A percentile compares a stretch with the other conserved stretches of the same genome.
Evolutionary conservation across 2,329 filamentous ascomycete genomes (phyloP).

Genomic region (Neoarthrinium moseri): DNA sequence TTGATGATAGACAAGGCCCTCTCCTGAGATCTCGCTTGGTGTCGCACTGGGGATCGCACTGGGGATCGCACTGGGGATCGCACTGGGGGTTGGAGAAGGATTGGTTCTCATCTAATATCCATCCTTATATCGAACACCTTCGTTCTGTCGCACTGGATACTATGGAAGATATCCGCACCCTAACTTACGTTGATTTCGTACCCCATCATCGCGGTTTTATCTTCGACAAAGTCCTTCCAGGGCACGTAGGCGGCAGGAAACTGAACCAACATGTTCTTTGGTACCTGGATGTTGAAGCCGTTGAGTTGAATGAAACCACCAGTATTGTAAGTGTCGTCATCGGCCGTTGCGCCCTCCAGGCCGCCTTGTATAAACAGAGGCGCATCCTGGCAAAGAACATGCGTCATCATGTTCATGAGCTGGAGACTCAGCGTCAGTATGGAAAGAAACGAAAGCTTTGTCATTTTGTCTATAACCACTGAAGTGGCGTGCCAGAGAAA

Average conservation of each 20-base stretch:
- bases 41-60: slow-evolving; percentile 1
- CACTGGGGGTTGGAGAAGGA: neutral
- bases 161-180: slow-evolving; percentile 1
- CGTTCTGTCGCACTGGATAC: slow-evolving; percentile 5
- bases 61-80: neutral
- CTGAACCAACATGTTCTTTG: slow-evolving; percentile 18
- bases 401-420: slow-evolving; percentile 13
- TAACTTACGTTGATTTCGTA: slow-evolving; percentile 32
- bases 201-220: slow-evolving; percentile 28
- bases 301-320: slow-evolving; percentile 15
- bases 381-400: slow-evolving; percentile 17
- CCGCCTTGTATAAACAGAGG: slow-evolving; percentile 32
- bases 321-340: slow-evolving; percentile 33
- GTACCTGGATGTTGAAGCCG: slow-evolving; percentile 14
- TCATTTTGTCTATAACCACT: slow-evolving; percentile 10
- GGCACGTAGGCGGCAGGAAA: slow-evolving; percentile 18
- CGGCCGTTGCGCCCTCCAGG: slow-evolving; percentile 29
- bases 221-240: slow-evolving; percentile 24
- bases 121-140: too few species aligned
- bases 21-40: neutral
- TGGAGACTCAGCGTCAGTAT: slow-evolving; percentile 16
- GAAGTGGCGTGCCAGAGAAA: neutral
- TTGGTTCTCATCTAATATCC: too few species aligned
- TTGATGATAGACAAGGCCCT: too few species aligned
- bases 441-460: slow-evolving; percentile 11